Base-by-base conservation (phyloP, 305 asterid genomes). In the Fraxinus xanthoxyloides region DNA sequence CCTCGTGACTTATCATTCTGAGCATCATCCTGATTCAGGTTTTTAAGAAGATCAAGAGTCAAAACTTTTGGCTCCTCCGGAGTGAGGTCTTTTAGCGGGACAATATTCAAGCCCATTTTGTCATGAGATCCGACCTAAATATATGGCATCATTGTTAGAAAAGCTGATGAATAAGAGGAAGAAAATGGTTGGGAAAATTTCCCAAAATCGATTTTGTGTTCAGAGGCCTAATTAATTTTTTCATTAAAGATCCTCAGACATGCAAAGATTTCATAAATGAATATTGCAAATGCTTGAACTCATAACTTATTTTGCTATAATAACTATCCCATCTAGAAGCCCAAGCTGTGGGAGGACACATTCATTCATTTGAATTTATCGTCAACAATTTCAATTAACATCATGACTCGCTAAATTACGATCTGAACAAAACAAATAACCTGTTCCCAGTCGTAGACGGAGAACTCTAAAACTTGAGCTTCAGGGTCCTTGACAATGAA, bases 371-470 rank as follows among this genome's bases (percentile, higher is more conserved):
- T 51, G n/a, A 54, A 54, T 54, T n/a, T n/a, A 54, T 54, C 24
- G 8, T 54, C 54, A 54, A n/a, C 24, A n/a, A 54, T n/a, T 54
- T 5, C 24, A 54, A 54, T 5, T 56, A 24, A 24, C 78, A 24
- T 24, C 65, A 32, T 38, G 13, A 23, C 75, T 48, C 34, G 17
- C n/a, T 65, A 34, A 65, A 72, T 3, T n/a, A 19, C 61, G 65
- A 43, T n/a, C 46, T 74, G 12, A 2, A 51, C 38, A 28, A 38
- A 56, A 28, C 19, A 26, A 48, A 24, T 46, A 4, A 93, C 99
- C 97, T 93, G 95, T 77, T 96, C 99, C 99, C 99, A 94, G 75
- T 94, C 98, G 13, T 69, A 94, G 83, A 94, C 93, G 56, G 86
- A 12, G 56, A 94, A 76, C 77, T 93, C 93, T 56, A 96, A 13